phyloP scores from a whole-genome alignment of 306 rosid genomes.

The Mimosa bimucronata region DNA sequence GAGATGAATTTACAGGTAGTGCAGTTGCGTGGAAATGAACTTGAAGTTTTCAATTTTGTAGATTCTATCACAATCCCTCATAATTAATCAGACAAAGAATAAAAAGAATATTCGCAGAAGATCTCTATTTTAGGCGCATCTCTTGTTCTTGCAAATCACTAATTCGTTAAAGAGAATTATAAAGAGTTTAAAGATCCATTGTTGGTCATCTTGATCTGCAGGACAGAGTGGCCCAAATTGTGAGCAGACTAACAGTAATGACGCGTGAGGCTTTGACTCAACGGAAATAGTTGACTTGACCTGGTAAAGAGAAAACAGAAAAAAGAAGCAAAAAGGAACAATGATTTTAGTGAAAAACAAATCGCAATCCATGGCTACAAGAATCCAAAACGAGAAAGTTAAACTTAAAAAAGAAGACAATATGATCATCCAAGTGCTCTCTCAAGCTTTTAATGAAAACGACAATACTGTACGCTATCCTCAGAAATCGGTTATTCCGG shows the following conservation, averaged over 20 bases:
- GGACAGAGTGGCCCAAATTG: no score
- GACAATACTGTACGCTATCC: not conserved
- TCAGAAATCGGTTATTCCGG: not conserved
- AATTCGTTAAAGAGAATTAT: not conserved
- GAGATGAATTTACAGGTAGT: not conserved
- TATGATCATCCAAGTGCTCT: not conserved
- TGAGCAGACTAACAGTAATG: not conserved
- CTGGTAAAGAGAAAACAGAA: not conserved
- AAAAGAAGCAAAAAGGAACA: not conserved
- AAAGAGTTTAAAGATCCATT: not conserved
- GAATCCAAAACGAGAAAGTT: not conserved
- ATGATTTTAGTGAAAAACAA: not conserved
- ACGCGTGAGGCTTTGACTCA: not conserved
- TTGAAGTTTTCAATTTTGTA: slow-evolving; percentile 38
- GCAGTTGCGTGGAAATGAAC: slow-evolving; percentile 16
- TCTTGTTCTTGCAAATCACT: not conserved
- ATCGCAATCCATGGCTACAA: not conserved
- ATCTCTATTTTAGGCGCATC: not conserved
- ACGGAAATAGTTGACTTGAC: not conserved
- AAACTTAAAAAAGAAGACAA: not conserved
- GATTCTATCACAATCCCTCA: slow-evolving; percentile 13
- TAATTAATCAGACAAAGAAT: not conserved
- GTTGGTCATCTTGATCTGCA: not conserved
- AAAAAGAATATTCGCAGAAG: not conserved
- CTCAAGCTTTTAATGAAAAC: not conserved